These are phyloP conservation scores for Radiomyces spectabilis DNA, from an alignment of 192 early-diverging fungal species.

Conservation along the genomic window DNA sequence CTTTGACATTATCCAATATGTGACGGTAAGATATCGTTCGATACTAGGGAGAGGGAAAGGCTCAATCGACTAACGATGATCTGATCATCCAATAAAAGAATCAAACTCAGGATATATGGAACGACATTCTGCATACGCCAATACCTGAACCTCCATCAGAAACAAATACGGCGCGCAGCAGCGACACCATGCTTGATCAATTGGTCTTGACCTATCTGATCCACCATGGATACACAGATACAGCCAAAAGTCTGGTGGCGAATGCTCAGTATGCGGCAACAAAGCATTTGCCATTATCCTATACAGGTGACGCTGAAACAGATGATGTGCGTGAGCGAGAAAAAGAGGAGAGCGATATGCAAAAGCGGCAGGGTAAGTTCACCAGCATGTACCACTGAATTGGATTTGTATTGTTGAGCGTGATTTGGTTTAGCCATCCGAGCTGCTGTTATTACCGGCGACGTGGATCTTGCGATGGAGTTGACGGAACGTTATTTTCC, in stretches of 20 bases:
- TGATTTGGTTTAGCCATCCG: slow-evolving; percentile 40
- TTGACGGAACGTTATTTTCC: slow-evolving; percentile 63
- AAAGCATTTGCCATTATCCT: not conserved
- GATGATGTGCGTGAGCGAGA: not conserved
- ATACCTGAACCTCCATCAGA: not conserved
- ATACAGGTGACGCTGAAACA: not conserved
- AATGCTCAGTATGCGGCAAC: not conserved
- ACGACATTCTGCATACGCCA: not conserved
- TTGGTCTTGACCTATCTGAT: slow-evolving; percentile 77
- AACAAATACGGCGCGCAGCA: not conserved
- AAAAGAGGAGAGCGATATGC: not conserved
- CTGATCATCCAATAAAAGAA: not conserved
- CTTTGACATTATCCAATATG: slow-evolving; percentile 66
- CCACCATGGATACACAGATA: slow-evolving; percentile 76
- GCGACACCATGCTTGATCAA: slow-evolving; percentile 29
- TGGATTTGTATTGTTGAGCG: no score
- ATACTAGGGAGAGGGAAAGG: not conserved
- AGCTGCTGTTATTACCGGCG: slow-evolving; percentile 53
- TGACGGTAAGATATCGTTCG: slow-evolving; percentile 40
- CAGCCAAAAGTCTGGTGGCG: slow-evolving; percentile 56
- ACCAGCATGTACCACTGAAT: not conserved
- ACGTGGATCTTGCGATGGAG: slow-evolving; percentile 67
- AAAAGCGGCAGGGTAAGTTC: not conserved
- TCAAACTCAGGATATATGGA: no score
- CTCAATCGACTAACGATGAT: not conserved